A percentile compares a stretch with the other conserved stretches of the same genome.
phyloP scores from a whole-genome alignment of 2,329 filamentous ascomycete species.

The Bipolaris bicolor region DNA sequence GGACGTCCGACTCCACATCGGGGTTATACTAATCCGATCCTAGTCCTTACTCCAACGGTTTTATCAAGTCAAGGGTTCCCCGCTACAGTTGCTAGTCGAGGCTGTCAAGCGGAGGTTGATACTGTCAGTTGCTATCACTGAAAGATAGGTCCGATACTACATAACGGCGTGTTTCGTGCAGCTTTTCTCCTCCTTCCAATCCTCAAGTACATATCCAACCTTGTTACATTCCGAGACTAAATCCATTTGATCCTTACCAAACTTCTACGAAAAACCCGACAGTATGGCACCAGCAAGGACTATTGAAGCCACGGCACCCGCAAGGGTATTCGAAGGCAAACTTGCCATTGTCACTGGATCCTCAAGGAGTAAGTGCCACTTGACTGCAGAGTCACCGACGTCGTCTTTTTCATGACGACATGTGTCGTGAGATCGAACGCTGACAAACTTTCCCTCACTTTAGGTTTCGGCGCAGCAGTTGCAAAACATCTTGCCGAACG shows the following conservation, averaged over 20 bases:
- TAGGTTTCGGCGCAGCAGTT: constrained; percentile 15
- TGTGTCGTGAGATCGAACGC: not conserved
- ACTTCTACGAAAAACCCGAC: not conserved
- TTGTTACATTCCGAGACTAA: not conserved
- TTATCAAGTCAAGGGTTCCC: constrained; percentile 6
- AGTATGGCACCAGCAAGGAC: not conserved
- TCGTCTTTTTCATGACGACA: not conserved
- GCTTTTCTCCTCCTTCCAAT: not conserved
- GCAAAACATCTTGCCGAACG: constrained; percentile 13
- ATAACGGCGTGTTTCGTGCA: not conserved
- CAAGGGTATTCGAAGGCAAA: constrained; percentile 12
- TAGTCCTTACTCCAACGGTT: not conserved
- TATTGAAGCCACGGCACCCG: not conserved
- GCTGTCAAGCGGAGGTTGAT: not conserved
- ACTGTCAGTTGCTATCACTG: not conserved
- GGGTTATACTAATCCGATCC: not conserved
- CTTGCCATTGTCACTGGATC: constrained; percentile 14
- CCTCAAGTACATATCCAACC: not conserved
- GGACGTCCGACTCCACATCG: not conserved
- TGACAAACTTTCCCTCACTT: not conserved
- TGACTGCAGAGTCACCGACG: not conserved
- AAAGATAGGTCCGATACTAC: constrained; percentile 3
- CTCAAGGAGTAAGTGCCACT: constrained; percentile 9
- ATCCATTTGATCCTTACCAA: not conserved
- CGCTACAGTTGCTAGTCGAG: not conserved